Conservation (phyloP, 768 basidiomycete species). For the Trametes maxima region DNA sequence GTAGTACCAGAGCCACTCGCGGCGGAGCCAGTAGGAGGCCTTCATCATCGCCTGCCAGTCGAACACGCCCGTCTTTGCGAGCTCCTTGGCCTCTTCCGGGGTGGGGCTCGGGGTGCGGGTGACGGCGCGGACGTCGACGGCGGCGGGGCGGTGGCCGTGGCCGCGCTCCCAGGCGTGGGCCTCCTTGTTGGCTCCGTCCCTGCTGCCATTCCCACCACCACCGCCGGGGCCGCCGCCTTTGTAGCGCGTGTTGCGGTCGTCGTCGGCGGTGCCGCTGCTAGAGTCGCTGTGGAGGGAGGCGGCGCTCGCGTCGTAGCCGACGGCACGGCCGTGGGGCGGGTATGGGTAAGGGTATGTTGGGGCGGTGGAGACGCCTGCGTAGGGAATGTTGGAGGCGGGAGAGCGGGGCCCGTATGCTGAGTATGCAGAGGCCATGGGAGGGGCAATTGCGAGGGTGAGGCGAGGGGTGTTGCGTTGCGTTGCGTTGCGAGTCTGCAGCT, state of each 20-base stretch:
- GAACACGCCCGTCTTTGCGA: slow-evolving; percentile 29
- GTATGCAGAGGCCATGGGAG: slow-evolving; percentile 21
- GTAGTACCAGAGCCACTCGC: slow-evolving; percentile 42
- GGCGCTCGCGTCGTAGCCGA: slow-evolving; percentile 18
- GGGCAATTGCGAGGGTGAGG: neutral
- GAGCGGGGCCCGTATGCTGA: slow-evolving; percentile 18
- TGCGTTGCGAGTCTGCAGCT: neutral
- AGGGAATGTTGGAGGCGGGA: slow-evolving; percentile 21
- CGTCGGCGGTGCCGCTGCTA: slow-evolving; percentile 13
- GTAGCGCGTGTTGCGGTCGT: neutral
- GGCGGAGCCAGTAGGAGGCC: slow-evolving; percentile 37
- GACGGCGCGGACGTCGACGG: slow-evolving; percentile 24
- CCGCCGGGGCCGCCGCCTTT: neutral
- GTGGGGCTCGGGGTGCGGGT: slow-evolving; percentile 40
- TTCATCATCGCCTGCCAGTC: slow-evolving; percentile 35
- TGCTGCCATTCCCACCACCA: neutral
- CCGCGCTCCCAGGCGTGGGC: slow-evolving; percentile 2
- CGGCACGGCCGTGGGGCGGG: slow-evolving; percentile 15
- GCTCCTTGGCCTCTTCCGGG: slow-evolving; percentile 37
- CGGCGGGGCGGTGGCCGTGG: neutral
- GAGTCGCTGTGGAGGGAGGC: slow-evolving; percentile 24
- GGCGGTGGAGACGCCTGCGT: slow-evolving; percentile 14
- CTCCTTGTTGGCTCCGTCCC: neutral
- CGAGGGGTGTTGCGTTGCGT: neutral
- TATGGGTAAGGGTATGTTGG: slow-evolving; percentile 25